Conservation (phyloP, 768 basidiomycete species). For the Auricularia sp. region DNA sequence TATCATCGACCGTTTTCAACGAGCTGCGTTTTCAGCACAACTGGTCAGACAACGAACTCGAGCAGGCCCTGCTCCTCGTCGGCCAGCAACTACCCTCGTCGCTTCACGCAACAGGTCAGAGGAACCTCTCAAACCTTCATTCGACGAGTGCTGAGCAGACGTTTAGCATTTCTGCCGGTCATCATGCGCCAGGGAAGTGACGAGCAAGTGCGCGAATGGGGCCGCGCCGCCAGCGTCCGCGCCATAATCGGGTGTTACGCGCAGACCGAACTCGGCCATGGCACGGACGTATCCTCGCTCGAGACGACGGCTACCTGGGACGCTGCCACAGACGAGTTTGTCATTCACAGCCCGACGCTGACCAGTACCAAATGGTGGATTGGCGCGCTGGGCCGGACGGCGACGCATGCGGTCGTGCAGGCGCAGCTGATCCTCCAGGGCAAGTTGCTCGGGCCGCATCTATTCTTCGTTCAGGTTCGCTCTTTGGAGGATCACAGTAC, state of each 20-base stretch:
- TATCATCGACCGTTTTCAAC: constrained; percentile 43
- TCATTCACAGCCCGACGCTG: constrained; percentile 64
- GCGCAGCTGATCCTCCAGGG: constrained; percentile 59
- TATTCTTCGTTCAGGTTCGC: constrained; percentile 65
- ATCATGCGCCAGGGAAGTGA: constrained; percentile 51
- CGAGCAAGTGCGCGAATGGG: constrained; percentile 43
- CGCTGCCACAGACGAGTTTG: constrained; percentile 57
- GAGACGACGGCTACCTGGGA: constrained; percentile 73
- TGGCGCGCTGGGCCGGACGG: constrained; percentile 58
- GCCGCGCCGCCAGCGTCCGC: constrained; percentile 36
- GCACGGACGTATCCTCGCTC: constrained; percentile 55
- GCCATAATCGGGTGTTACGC: constrained; percentile 64
- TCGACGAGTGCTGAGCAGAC: constrained; percentile 16
- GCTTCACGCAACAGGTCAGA: constrained; percentile 29
- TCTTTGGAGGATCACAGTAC: constrained; percentile 55
- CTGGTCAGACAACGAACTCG: constrained; percentile 43
- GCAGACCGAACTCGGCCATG: constrained; percentile 74
- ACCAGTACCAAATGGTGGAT: constrained; percentile 82
- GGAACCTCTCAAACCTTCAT: not conserved
- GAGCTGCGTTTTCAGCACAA: constrained; percentile 46
- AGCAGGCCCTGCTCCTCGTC: constrained; percentile 35
- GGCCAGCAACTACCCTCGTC: constrained; percentile 46
- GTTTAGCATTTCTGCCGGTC: constrained; percentile 53
- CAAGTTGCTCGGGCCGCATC: constrained; percentile 57
- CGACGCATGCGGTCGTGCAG: constrained; percentile 69